Conservation (phyloP, 1,284 basidiomycete genomes). For the Anthracocystis walkeri region DNA sequence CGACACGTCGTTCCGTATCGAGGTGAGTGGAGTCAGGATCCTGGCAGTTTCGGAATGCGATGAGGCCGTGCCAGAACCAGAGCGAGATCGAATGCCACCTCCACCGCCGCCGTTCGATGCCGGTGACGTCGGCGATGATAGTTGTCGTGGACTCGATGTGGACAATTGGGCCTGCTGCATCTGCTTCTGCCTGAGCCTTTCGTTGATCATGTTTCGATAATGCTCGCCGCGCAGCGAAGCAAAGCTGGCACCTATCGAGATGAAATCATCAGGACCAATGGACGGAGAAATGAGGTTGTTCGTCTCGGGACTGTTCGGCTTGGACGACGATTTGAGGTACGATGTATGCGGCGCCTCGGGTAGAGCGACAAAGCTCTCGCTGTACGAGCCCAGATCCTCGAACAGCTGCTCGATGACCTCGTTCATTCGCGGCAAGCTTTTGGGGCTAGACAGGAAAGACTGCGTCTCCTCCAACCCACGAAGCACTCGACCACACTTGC, state of each 20-base stretch:
- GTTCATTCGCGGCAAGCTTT: conserved; percentile 79
- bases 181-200: conserved; percentile 42
- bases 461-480: conserved; percentile 91
- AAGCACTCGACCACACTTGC: conserved; percentile 91
- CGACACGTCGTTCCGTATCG: conserved; percentile 14
- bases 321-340: conserved; percentile 38
- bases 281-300: conserved; percentile 19
- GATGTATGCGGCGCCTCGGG: conserved; percentile 61
- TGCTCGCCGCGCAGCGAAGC: conserved; percentile 38
- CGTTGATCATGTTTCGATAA: conserved; percentile 40
- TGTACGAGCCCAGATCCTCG: conserved; percentile 94
- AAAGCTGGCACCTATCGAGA: conserved; percentile 40
- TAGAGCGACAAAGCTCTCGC: conserved; percentile 67
- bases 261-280: conserved; percentile 39
- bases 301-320: conserved; percentile 32
- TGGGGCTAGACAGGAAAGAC: conserved; percentile 82
- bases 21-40: conserved; percentile 23
- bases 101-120: background rate
- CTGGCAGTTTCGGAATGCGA: conserved; percentile 13
- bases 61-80: conserved; percentile 23
- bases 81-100: conserved; percentile 23
- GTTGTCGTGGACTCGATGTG: conserved; percentile 2
- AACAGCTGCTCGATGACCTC: conserved; percentile 95
- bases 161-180: conserved; percentile 18
- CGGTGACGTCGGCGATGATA: background rate